A percentile compares a stretch with the other conserved stretches of the same genome.
Conservation (phyloP, 768 basidiomycete species). For the Pisolithus albus region DNA sequence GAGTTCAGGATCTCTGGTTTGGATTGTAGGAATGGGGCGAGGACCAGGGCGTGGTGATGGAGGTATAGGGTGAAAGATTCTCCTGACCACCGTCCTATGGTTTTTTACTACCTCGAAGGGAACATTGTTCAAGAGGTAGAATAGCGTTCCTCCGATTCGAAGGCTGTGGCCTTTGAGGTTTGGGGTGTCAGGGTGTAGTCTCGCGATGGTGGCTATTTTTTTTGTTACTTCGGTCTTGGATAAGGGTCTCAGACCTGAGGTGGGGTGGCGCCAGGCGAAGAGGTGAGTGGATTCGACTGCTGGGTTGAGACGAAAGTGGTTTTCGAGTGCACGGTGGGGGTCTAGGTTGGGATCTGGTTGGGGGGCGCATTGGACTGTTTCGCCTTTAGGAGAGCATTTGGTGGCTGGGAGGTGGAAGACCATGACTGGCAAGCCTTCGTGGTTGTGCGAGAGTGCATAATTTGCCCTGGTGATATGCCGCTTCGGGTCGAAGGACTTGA, state of each 20-base stretch:
- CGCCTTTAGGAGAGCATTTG: conserved; percentile 15
- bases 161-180: neutral
- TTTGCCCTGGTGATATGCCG: conserved; percentile 23
- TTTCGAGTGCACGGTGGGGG: neutral
- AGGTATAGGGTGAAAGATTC: too few species aligned
- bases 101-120: too few species aligned
- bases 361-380: conserved; percentile 7
- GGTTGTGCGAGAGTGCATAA: conserved; percentile 18
- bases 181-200: neutral
- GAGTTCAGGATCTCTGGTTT: too few species aligned
- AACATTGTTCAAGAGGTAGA: neutral
- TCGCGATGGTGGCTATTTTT: neutral
- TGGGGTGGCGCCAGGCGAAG: conserved; percentile 4
- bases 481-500: conserved; percentile 24
- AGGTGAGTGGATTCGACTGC: conserved; percentile 3
- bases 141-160: neutral
- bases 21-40: too few species aligned
- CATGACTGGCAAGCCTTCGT: conserved; percentile 18
- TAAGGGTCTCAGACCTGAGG: neutral
- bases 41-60: too few species aligned
- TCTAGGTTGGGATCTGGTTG: conserved; percentile 7
- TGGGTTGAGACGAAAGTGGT: conserved; percentile 10
- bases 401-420: conserved; percentile 26
- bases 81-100: too few species aligned
- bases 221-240: conserved; percentile 3